phyloP scores from a whole-genome alignment of 768 basidiomycete species.

The Baorangia bicolor region DNA sequence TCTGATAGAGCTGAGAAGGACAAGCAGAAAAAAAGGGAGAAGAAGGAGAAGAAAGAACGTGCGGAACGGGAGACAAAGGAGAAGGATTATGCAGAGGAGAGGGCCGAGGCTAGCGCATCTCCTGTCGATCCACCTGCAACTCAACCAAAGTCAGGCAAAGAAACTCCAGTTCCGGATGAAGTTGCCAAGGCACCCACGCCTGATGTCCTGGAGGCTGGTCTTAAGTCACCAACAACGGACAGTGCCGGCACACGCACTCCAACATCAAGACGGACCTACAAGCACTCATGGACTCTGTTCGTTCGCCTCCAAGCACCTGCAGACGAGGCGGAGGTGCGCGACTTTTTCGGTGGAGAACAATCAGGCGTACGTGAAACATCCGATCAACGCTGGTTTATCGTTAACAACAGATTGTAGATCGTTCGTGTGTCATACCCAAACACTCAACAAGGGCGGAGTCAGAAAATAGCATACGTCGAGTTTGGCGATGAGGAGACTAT shows the following conservation, averaged over 20 bases:
- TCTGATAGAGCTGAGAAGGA: conserved; percentile 56
- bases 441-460: conserved; percentile 45
- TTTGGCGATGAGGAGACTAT: conserved; percentile 87
- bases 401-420: conserved; percentile 44
- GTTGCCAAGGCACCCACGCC: conserved; percentile 24
- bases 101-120: conserved; percentile 29
- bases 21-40: conserved; percentile 58
- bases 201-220: conserved; percentile 31
- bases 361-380: conserved; percentile 51
- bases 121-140: conserved; percentile 20
- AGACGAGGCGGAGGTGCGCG: conserved; percentile 64
- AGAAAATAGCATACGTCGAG: conserved; percentile 79
- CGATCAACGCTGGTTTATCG: not conserved
- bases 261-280: conserved; percentile 56
- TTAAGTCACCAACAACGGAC: conserved; percentile 58
- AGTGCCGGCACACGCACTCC: conserved; percentile 71
- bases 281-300: conserved; percentile 85
- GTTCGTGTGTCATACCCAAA: conserved; percentile 63
- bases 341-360: conserved; percentile 74
- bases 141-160: conserved; percentile 39
- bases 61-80: conserved; percentile 42
- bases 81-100: conserved; percentile 38
- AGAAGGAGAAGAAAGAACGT: conserved; percentile 60
- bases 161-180: conserved; percentile 35
- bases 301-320: conserved; percentile 60